These are phyloP conservation scores for Pleurotus djamor DNA, from an alignment of 768 basidiomycete species.

Conservation along the genomic window DNA sequence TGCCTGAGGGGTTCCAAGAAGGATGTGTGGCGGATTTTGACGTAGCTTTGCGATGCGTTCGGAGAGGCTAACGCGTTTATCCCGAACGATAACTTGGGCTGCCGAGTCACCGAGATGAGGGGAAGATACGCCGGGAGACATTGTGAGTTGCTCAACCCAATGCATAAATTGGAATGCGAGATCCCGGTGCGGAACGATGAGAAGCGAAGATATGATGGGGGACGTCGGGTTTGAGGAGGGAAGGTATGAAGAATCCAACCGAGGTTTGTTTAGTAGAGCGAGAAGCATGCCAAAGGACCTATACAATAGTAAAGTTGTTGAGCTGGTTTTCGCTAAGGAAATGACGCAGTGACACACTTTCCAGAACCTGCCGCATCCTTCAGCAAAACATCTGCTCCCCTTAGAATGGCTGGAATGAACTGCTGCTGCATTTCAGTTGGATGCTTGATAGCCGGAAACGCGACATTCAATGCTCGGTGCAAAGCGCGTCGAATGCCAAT, in stretches of 20 bases:
- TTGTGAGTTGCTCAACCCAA: conserved; percentile 59
- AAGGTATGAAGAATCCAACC: conserved; percentile 9
- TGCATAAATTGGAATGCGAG: conserved; percentile 64
- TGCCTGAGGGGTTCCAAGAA: conserved; percentile 73
- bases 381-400: conserved; percentile 58
- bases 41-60: conserved; percentile 35
- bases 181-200: conserved; percentile 74
- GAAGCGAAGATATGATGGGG: conserved; percentile 46
- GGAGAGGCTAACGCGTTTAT: conserved; percentile 35
- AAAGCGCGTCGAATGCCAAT: conserved; percentile 52
- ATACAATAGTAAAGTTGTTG: no score
- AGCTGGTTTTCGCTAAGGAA: no score
- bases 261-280: conserved; percentile 60
- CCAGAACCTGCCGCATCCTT: conserved; percentile 76
- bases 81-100: conserved; percentile 63
- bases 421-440: conserved; percentile 60
- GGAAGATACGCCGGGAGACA: conserved; percentile 22
- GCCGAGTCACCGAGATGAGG: conserved; percentile 37
- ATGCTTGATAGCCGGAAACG: conserved; percentile 58
- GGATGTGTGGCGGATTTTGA: conserved; percentile 55
- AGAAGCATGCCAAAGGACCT: conserved; percentile 75
- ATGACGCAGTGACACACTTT: conserved; percentile 76
- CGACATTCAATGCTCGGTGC: conserved; percentile 44
- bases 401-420: conserved; percentile 61
- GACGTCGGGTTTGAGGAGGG: conserved; percentile 14